Evolutionary conservation across 345 rosid genomes (phyloP), one percentile per base, ranked within the genome.

Genomic region (Melastoma malabathricum): DNA sequence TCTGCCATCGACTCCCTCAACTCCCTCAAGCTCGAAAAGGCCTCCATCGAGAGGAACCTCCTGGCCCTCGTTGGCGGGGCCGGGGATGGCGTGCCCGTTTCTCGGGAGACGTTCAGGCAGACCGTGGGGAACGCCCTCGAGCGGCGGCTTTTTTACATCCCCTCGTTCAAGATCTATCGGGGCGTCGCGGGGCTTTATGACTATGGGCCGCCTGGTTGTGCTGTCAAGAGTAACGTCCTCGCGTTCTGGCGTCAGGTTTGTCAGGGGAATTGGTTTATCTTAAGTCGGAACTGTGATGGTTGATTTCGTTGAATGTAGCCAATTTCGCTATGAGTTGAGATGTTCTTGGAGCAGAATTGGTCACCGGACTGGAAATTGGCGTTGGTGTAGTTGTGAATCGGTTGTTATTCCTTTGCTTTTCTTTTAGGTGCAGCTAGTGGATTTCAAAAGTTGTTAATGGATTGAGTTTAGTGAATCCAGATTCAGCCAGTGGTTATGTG

Each of bases 151-250:
- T 90, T 90, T 46, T 90, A 68, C 57, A 81, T 78, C 1, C 92
- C 94, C 0, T 86, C 96, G 1, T 90, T 86, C 61, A 80, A 84
- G 78, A 90, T 90, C 57, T 90, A 90, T 59, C 56, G 94, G 10
- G 96, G 96, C 5, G 96, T 90, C 2, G 94, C 98, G 12, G 98
- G 98, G 3, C 83, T 90, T 45, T 90, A 77, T 48, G 98, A 90
- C 69, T 86, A 78, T 22, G 96, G 96, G 1, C 94, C 96, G 16
- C 96, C 98, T 19, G 98, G 98, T 2, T 83, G 92, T 63, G 75
- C 92, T 5, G 81, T 90, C 50, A 86, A 90, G 72, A 69, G 86
- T 20, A 90, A 86, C 52, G 86, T 90, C 34, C 84, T 90, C 27
- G 71, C 81, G 50, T 83, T 82, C 61, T 90, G 96, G 98, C 98